Base-by-base conservation (phyloP, 1,139 yeast genomes). In the Hyphopichia wangnamkhiaoensis region DNA sequence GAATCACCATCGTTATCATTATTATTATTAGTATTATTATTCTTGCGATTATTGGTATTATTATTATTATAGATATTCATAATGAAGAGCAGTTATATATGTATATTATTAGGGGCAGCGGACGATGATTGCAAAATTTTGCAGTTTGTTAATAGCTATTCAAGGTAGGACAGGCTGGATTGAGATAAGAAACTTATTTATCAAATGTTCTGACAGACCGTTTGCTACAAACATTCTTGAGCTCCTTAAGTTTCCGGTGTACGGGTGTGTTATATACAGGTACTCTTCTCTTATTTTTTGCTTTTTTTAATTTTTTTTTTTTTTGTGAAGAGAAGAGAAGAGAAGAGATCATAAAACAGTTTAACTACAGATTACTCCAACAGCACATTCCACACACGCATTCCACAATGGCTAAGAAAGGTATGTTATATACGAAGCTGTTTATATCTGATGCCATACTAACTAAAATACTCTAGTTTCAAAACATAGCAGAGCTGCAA, bases 401-500 rank as follows among this genome's bases (percentile, higher is more conserved):
- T n/a, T n/a, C n/a, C 26, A 32, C 6, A 16, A 35, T 35, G 37
- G 37, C 37, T 14, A 35, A 35, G 18, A 35, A 35, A 28, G 23
- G 37, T 35, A 35, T 16, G 37, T 35, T 2, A 6, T 1, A 9
- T 8, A 9, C 13, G 6, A 17, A 17, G n/a, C n/a, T n/a, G n/a
- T n/a, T n/a, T n/a, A n/a, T n/a, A n/a, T n/a, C n/a, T n/a, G n/a
- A n/a, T 9, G 26, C 30, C 5, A 13, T 29, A 35, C 37, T 35
- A 35, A 53, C 65, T 50, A 54, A 54, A 56, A 24, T 3, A 15
- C 7, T 21, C 4, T 50, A 71, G 76, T 82, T 24, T 82, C 89
- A 10, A 84, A 82, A 48, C 81, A 76, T 47, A 82, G 90, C 35
- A 76, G 93, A 65, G 90, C 90, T 5, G 91, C 93, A 3, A 79